phyloP scores from a whole-genome alignment of 495 filamentous ascomycete species.

The Trichocladium antarcticum region DNA sequence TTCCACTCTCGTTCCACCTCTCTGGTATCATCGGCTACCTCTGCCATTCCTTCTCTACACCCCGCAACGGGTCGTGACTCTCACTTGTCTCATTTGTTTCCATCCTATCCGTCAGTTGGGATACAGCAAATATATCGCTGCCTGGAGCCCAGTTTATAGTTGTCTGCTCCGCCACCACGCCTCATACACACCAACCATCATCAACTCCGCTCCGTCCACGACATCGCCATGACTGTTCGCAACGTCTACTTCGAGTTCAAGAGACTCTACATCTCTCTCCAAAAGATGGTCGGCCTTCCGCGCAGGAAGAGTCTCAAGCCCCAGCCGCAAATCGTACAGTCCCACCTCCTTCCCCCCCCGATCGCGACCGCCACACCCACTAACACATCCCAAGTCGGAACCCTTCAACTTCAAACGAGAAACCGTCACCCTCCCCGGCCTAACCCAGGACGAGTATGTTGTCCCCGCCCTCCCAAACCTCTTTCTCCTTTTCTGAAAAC shows the following conservation, averaged over 20 bases:
- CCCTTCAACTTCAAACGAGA: conserved; percentile 40
- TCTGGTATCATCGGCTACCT: background rate
- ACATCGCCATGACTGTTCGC: conserved; percentile 1
- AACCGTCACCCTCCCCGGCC: conserved; percentile 27
- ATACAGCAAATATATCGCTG: background rate
- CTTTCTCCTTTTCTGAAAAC: too few species aligned
- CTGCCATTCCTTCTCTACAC: background rate
- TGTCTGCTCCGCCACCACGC: background rate
- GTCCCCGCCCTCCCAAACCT: background rate
- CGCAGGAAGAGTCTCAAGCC: conserved; percentile 14
- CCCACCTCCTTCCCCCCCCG: background rate
- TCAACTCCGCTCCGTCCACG: background rate
- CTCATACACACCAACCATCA: background rate
- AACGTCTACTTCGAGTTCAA: conserved; percentile 18
- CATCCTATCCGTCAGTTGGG: background rate
- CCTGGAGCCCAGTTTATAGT: background rate
- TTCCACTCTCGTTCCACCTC: conserved; percentile 6
- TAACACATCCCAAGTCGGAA: conserved; percentile 30
- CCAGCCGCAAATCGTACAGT: conserved; percentile 19
- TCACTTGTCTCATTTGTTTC: background rate
- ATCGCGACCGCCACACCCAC: background rate
- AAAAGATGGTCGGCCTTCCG: conserved; percentile 14
- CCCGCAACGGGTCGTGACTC: background rate
- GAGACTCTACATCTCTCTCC: conserved; percentile 16
- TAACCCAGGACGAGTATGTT: conserved; percentile 36